Percentiles rank a stretch among this genome's conserved stretches.
phyloP scores from a whole-genome alignment of 2,329 filamentous ascomycete species.

The Microsporum audouinii region DNA sequence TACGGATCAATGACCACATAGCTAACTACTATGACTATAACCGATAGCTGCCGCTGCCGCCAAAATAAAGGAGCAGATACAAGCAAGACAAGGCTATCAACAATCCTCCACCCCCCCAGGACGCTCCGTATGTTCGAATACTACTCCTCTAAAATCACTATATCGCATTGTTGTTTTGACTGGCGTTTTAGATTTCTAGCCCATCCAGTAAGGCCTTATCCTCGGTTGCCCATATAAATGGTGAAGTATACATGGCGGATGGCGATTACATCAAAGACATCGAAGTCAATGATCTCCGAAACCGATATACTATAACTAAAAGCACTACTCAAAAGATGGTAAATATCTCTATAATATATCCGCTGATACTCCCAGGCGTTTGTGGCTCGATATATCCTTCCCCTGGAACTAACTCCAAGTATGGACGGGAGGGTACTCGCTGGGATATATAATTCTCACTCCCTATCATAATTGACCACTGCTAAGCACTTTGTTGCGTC shows the following conservation, averaged over 20 bases:
- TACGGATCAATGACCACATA: conserved; percentile 1
- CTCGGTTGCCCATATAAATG: conserved; percentile 54
- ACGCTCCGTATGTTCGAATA: conserved; percentile 40
- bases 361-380: conserved; percentile 52
- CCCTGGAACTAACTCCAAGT: neutral
- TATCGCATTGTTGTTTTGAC: conserved; percentile 8
- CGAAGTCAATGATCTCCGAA: conserved; percentile 94
- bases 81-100: conserved; percentile 79
- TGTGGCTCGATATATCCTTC: neutral
- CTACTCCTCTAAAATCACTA: neutral
- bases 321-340: conserved; percentile 98
- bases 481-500: conserved; percentile 20
- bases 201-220: conserved; percentile 46
- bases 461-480: neutral
- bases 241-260: conserved; percentile 86
- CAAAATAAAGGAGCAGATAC: conserved; percentile 69
- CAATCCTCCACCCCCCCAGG: conserved; percentile 83
- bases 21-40: conserved; percentile 15
- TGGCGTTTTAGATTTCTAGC: conserved; percentile 32
- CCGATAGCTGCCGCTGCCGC: conserved; percentile 71
- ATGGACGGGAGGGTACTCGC: neutral
- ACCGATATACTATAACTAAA: conserved; percentile 94
- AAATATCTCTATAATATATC: conserved; percentile 62
- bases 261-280: conserved; percentile 98
- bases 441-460: neutral